Percentiles rank a stretch among this genome's conserved stretches.
phyloP scores from a whole-genome alignment of 345 rosid genomes.

The Euphorbia lathyris region DNA sequence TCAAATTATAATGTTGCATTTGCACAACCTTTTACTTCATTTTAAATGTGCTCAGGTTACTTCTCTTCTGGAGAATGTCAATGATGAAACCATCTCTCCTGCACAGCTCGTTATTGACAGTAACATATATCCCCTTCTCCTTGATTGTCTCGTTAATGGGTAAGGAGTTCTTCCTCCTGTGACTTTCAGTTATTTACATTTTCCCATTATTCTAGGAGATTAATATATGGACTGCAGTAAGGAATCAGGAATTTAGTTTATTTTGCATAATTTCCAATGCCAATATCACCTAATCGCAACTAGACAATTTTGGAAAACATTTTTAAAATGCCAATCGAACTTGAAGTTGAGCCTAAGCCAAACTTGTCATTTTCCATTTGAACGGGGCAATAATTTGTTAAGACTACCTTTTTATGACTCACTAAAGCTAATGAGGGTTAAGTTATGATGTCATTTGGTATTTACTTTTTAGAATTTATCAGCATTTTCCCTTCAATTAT shows the following conservation, averaged over 20 bases:
- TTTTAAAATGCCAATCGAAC: not conserved
- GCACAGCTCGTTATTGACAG: conserved; percentile 47
- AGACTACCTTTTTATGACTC: not conserved
- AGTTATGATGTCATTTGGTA: not conserved
- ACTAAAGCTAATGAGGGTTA: not conserved
- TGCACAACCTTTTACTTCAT: not conserved
- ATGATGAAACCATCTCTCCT: conserved; percentile 40
- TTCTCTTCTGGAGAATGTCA: conserved; percentile 51
- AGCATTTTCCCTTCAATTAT: not conserved
- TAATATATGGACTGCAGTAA: not conserved
- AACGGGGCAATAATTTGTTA: not conserved
- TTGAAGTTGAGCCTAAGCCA: not conserved
- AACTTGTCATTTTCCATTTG: not conserved
- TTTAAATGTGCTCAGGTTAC: conserved; percentile 44
- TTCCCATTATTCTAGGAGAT: not conserved
- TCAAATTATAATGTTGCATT: not conserved
- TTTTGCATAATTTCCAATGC: not conserved
- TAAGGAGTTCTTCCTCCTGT: conserved; percentile 24
- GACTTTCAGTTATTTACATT: not conserved
- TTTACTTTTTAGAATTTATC: not conserved
- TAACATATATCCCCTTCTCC: conserved; percentile 69
- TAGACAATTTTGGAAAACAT: not conserved
- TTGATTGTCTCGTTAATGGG: conserved; percentile 66
- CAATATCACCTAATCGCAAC: not conserved
- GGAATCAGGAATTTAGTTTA: not conserved